Conservation (phyloP, 768 basidiomycete species). For the Lactarius hengduanensis region DNA sequence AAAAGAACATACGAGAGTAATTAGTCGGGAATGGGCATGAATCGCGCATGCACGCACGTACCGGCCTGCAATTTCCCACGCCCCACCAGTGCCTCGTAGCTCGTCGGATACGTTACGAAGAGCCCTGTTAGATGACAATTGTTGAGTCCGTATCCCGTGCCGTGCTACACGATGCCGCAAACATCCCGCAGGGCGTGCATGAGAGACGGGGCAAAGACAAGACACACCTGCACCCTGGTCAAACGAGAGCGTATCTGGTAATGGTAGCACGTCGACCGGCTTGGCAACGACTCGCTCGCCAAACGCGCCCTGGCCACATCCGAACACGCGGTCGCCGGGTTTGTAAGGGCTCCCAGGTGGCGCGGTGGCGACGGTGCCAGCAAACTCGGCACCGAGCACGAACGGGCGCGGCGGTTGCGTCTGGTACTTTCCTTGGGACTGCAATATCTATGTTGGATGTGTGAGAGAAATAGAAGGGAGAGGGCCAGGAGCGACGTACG, state of each 20-base stretch:
- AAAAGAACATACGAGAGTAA: not conserved
- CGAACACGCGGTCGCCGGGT: conserved; percentile 87
- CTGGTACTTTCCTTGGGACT: conserved; percentile 90
- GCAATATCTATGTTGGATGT: conserved; percentile 56
- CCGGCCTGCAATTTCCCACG: conserved; percentile 78
- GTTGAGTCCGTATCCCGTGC: not conserved
- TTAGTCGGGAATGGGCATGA: not conserved
- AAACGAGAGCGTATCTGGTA: conserved; percentile 74
- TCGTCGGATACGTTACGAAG: conserved; percentile 86
- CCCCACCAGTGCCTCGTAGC: conserved; percentile 86
- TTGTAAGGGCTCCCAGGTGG: conserved; percentile 76
- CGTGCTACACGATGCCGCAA: not conserved
- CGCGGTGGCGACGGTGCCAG: conserved; percentile 81
- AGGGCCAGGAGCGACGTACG: conserved; percentile 28
- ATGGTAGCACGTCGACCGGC: conserved; percentile 50
- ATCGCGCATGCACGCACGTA: conserved; percentile 36
- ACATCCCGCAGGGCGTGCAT: not conserved
- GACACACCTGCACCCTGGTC: conserved; percentile 79
- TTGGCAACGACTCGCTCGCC: conserved; percentile 70
- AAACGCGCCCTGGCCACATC: conserved; percentile 73
- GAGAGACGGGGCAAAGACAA: not conserved
- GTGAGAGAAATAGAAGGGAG: not conserved
- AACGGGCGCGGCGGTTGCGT: conserved; percentile 82
- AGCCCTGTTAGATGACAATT: conserved; percentile 52
- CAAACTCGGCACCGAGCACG: conserved; percentile 80